A percentile compares a stretch with the other conserved stretches of the same genome.
These are phyloP conservation scores for Eucalyptus marginata DNA, from an alignment of 345 rosid species.

Conservation along the genomic window DNA sequence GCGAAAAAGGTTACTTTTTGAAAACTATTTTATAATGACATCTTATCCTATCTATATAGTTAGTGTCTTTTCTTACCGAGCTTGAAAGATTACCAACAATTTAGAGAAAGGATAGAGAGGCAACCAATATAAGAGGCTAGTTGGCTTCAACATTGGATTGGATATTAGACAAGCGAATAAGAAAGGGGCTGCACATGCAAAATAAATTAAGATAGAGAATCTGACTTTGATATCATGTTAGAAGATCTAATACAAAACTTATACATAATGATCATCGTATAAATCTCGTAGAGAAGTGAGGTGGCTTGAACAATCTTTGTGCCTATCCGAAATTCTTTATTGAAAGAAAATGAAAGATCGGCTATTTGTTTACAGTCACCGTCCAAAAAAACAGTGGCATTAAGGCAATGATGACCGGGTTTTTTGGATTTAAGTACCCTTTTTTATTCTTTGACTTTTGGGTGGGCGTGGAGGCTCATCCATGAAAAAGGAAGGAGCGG, in stretches of 20 bases:
- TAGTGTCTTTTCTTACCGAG: background rate
- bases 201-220: background rate
- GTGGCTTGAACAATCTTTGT: background rate
- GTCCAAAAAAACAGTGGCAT: background rate
- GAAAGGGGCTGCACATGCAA: background rate
- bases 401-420: background rate
- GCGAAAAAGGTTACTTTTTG: background rate
- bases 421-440: background rate
- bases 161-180: background rate
- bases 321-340: background rate
- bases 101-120: background rate
- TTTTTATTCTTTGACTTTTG: background rate
- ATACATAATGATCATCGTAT: background rate
- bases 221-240: background rate
- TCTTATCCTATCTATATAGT: background rate
- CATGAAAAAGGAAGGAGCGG: background rate
- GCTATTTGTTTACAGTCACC: background rate
- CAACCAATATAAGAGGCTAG: background rate
- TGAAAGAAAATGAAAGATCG: background rate
- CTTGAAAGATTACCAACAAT: background rate
- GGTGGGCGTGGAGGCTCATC: background rate
- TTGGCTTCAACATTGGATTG: background rate
- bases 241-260: background rate
- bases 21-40: rapidly evolving
- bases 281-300: background rate